Base-by-base conservation (phyloP, 1,284 basidiomycete genomes). In the Xerocomus tenax region DNA sequence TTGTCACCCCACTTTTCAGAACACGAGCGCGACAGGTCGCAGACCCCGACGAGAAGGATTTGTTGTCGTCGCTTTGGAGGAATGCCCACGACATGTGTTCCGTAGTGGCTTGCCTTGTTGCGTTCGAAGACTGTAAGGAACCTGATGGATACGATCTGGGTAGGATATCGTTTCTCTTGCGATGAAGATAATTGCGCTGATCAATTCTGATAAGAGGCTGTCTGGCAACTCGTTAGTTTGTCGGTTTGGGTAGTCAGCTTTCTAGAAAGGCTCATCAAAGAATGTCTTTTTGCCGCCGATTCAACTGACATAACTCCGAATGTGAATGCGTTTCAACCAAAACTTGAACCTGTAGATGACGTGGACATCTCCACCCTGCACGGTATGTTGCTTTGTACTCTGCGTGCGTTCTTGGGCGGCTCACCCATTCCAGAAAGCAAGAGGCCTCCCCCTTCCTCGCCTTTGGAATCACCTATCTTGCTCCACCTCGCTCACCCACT, bases 111-210 rank as follows among this genome's bases (percentile, higher is more conserved):
- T 79, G 75, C 54, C 75, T 76, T 56, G 66, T 66, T 21, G 82
- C 81, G 3, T 87, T 88, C 54, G 77, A 80, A 52, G 76, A 80
- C 53, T 85, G 81, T 55, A 73, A 67, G 54, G 81, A 84, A n/a
- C 73, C 69, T 5, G 73, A 75, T 45, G 69, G 63, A n/a, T 84
- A 83, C 57, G 82, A 85, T 58, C 64, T 82, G 8, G 74, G 82
- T 81, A 61, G 32, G 38, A 48, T 61, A 51, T 43, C 52, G n/a
- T 47, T 40, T 21, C 30, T 42, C 12, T 12, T 15, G 7, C 5
- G 25, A 38, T 25, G 45, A 32, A 18, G 46, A 36, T 6, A 29
- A 45, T 46, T 16, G 15, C 13, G n/a, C 50, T 52, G 21, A 59
- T 12, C 3, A 16, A 35, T 30, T 36, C 7, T 47, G 32, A 47